Evolutionary conservation across 2,329 filamentous ascomycete species (phyloP), one percentile per base, ranked within the genome.

Genomic region (Venturia effusa): DNA sequence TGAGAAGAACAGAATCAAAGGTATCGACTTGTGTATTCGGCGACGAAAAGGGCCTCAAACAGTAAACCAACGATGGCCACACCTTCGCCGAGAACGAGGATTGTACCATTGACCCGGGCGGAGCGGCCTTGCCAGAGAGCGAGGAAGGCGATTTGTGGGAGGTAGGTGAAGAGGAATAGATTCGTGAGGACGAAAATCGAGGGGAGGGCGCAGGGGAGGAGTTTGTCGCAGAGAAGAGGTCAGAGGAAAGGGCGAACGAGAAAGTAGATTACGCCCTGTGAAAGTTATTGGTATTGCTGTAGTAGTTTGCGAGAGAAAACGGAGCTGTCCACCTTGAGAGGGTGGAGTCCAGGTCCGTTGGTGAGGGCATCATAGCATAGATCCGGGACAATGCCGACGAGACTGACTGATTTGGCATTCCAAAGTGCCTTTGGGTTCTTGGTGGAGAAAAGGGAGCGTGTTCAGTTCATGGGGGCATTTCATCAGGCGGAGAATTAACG

Each of bases 121-220:
- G 87, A 87, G 65, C 69, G 83, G 27, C 89, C 89, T 70, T 97
- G 92, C 74, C 97, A 97, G 68, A 97, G 84, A 19, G 89, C 87
- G 27, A 99, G 83, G 70, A 99, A 90, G 1, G 90, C 89, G 64
- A 91, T 91, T 73, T 97, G 90, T 0, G 93, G 93, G 2, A 97
- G 77, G 69, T 96, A 97, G 0, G 90, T 81, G 75, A 94, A 95
- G 15, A 90, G 80, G 75, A 97, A 97, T 24, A 97, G 84, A 24
- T 95, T 80, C n/a, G 87, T 78, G 67, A 96, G 90, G 17, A 97
- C 88, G 63, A 94, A 84, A 17, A 88, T 78, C 0, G 92, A 96
- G 15, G 97, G 87, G 17, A 97, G 78, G 2, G 89, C 84, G 34
- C 96, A 82, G 0, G 93, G 92, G 0, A 97, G 76, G 2, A 99